Evolutionary conservation across 2,329 filamentous ascomycete species (phyloP).

Genomic region (Conoideocrella luteorostrata): DNA sequence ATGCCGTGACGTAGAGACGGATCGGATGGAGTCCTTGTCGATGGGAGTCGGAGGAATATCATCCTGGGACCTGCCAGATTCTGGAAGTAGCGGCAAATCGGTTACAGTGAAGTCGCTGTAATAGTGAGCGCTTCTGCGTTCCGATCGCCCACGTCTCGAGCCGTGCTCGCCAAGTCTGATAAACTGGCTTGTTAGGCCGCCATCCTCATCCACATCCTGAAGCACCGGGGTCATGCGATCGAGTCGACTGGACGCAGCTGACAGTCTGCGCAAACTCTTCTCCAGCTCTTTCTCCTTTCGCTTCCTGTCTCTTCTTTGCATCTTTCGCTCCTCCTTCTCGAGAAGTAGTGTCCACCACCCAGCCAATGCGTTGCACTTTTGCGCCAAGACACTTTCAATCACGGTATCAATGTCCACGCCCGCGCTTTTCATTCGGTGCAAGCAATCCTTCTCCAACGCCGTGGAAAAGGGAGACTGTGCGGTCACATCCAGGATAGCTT

Average conservation of each 20-base stretch:
- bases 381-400: constrained; percentile 86
- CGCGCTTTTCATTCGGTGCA: constrained; percentile 87
- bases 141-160: constrained; percentile 66
- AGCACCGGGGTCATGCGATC: constrained; percentile 74
- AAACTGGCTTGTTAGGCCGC: constrained; percentile 41
- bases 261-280: constrained; percentile 72
- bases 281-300: constrained; percentile 80
- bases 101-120: constrained; percentile 57
- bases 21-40: constrained; percentile 72
- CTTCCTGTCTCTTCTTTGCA: constrained; percentile 70
- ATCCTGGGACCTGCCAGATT: constrained; percentile 39
- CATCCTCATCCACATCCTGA: constrained; percentile 74
- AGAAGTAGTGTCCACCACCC: constrained; percentile 95
- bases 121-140: constrained; percentile 65
- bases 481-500: constrained; percentile 78
- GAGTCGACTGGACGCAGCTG: constrained; percentile 80
- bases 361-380: constrained; percentile 81
- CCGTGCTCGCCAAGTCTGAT: constrained; percentile 35
- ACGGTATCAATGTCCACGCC: constrained; percentile 92
- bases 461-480: constrained; percentile 80
- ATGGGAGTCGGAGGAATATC: constrained; percentile 61
- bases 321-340: constrained; percentile 90
- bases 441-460: constrained; percentile 77
- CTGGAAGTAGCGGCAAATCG: constrained; percentile 72
- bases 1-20: constrained; percentile 69